phyloP scores from a whole-genome alignment of 768 basidiomycete species.

The Tricholoma furcatifolium region DNA sequence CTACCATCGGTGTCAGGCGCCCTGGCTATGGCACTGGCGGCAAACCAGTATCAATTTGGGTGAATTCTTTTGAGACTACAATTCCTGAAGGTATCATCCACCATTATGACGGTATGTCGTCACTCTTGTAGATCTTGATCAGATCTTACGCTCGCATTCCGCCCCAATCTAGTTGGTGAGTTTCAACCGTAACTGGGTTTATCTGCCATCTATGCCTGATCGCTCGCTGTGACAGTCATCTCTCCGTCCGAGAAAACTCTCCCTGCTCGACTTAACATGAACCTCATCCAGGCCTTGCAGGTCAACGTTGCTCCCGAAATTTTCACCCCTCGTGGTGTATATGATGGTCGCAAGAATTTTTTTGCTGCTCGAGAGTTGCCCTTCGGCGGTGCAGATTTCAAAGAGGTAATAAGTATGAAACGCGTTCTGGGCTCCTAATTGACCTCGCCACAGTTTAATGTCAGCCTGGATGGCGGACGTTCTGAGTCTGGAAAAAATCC shows the following conservation, averaged over 20 bases:
- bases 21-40: conserved; percentile 64
- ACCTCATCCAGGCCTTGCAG: conserved; percentile 66
- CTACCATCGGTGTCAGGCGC: conserved; percentile 67
- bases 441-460: conserved; percentile 52
- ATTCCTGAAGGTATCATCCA: conserved; percentile 65
- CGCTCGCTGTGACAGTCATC: conserved; percentile 51
- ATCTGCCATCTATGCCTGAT: too few species aligned
- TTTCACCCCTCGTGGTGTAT: conserved; percentile 73
- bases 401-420: conserved; percentile 46
- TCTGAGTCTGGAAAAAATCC: conserved; percentile 43
- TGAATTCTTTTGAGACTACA: conserved; percentile 65
- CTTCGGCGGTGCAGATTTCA: conserved; percentile 48
- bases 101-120: conserved; percentile 73
- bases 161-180: conserved; percentile 1
- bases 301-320: conserved; percentile 52
- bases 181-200: too few species aligned
- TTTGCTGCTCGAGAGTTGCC: conserved; percentile 63
- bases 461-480: conserved; percentile 41
- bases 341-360: conserved; percentile 78
- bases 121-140: background rate
- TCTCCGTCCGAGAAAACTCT: conserved; percentile 66
- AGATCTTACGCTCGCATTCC: background rate
- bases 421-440: too few species aligned
- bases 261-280: conserved; percentile 68
- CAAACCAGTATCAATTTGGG: conserved; percentile 32